Evolutionary conservation across 2,329 filamentous ascomycete genomes (phyloP).

Genomic region (Leptosphaerulina australis): DNA sequence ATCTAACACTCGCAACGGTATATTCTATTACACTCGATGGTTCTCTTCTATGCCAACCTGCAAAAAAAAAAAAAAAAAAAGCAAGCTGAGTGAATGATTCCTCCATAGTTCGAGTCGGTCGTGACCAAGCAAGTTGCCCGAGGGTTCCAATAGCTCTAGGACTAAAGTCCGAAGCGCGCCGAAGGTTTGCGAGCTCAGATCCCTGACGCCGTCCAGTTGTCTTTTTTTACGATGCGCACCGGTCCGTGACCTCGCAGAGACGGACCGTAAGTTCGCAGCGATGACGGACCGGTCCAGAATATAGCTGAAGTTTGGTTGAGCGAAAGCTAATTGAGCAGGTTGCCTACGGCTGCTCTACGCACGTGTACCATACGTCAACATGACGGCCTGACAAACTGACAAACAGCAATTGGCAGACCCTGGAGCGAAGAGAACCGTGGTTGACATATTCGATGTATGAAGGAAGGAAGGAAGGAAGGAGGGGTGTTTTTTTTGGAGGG

Average conservation of each 20-base stretch:
- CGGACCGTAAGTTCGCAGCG: constrained; percentile 14
- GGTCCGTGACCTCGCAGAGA: constrained; percentile 13
- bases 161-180: constrained; percentile 17
- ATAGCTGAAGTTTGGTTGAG: constrained; percentile 10
- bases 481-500: too few species aligned
- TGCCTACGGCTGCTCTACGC: constrained; percentile 5
- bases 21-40: not conserved
- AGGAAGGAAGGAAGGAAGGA: too few species aligned
- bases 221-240: constrained; percentile 11
- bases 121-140: constrained; percentile 10
- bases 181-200: constrained; percentile 3
- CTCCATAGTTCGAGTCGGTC: not conserved
- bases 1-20: not conserved
- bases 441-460: constrained; percentile 5
- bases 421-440: constrained; percentile 6
- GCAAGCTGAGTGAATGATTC: not conserved
- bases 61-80: too few species aligned
- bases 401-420: constrained; percentile 5
- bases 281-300: constrained; percentile 18
- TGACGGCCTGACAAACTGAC: constrained; percentile 6
- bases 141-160: constrained; percentile 9
- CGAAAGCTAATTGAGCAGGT: constrained; percentile 12
- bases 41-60: not conserved
- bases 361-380: constrained; percentile 1
- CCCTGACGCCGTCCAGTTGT: constrained; percentile 11